Evolutionary conservation across 2,329 filamentous ascomycete genomes (phyloP).

Genomic region (Colletotrichum cuscutae): DNA sequence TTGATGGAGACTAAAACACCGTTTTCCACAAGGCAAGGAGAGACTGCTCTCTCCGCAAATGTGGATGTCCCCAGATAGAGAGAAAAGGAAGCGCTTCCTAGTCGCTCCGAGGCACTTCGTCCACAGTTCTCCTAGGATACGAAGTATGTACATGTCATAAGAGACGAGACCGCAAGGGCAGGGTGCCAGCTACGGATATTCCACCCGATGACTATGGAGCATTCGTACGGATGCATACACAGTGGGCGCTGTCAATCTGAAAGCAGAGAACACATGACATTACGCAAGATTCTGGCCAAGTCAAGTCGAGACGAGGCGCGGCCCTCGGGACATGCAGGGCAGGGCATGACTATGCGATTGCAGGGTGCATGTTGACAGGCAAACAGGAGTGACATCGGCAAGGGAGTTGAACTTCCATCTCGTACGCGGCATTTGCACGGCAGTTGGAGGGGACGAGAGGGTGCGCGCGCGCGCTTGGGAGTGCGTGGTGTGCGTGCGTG

Average conservation of each 20-base stretch:
- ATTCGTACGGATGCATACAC: no score
- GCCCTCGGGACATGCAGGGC: slow-evolving; percentile 4
- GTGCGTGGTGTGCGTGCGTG: neutral
- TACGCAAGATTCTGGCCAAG: neutral
- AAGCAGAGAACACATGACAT: slow-evolving; percentile 2
- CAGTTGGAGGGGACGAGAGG: neutral
- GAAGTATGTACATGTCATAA: neutral
- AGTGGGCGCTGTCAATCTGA: no score
- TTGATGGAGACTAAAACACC: slow-evolving; percentile 18
- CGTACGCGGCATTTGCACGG: neutral
- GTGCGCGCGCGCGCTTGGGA: no score
- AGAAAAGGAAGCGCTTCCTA: neutral
- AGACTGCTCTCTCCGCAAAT: neutral
- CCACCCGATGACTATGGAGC: neutral
- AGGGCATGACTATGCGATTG: neutral
- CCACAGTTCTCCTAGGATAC: neutral
- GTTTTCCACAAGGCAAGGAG: slow-evolving; percentile 5
- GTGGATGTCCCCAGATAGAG: slow-evolving; percentile 16
- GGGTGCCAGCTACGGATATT: neutral
- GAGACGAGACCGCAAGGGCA: neutral
- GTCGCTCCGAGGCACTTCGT: neutral
- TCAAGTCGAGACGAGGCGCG: slow-evolving; percentile 6
- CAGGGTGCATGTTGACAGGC: neutral
- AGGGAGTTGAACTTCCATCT: neutral
- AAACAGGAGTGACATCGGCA: slow-evolving; percentile 8